Evolutionary conservation across 768 basidiomycete species (phyloP), one percentile per base, ranked within the genome.

Genomic region (Calvatia gigantea): DNA sequence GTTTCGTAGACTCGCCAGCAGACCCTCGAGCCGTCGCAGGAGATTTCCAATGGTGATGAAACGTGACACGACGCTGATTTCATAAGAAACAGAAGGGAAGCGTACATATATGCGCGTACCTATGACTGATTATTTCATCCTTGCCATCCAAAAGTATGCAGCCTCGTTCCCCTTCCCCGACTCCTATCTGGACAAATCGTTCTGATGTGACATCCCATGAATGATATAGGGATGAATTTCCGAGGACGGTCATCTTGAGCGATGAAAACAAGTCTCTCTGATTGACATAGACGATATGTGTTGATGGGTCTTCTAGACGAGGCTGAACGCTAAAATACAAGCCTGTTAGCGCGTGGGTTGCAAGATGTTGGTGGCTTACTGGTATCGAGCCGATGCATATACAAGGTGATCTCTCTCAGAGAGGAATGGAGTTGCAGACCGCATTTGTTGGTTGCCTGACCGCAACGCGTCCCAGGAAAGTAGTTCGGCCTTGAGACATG

Each of bases 11-110:
- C 61, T 59, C 14, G 68, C 66, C 3, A 84, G 60, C 3, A 89
- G 64, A 2, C 69, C 67, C 49, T 93, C 89, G 6, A 92, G 63
- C 19, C 91, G 80, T 42, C 89, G 81, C 35, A 88, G 64, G 2
- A 85, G 66, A 0, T 82, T 83, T 6, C 91, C 91, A 45, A 93
- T 84, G 6, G 73, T 76, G 28, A 89, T 58, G 67, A 92, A 92
- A 5, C 85, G 78, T 33, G 72, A 68, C 21, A 84, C 67, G 5
- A 87, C 65, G 66, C 89, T 91, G 39, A 1, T 2, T 9, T 23
- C 17, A 53, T 27, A 14, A 47, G 23, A 46, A 44, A 17, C 17
- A 37, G 35, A 43, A 25, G 28, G 21, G 21, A 23, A 29, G 17
- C 27, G 31, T 32, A 5, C 12, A 41, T 4, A 5, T 11, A 28